Conservation (phyloP, 2,329 filamentous ascomycete genomes). For the Pseudocercospora fuligena region DNA sequence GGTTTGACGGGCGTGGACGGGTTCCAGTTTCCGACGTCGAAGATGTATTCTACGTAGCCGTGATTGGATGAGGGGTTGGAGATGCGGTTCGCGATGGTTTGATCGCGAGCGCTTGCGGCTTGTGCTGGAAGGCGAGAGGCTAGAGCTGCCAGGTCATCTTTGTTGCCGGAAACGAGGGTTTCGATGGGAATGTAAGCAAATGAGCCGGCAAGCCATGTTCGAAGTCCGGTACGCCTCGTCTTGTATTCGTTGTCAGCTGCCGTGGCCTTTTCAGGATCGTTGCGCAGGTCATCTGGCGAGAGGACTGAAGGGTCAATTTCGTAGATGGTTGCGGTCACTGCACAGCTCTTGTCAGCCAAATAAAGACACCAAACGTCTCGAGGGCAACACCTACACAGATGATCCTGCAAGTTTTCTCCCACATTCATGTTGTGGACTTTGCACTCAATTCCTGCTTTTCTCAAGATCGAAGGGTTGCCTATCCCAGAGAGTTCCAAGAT, state of each 20-base stretch:
- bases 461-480: slow-evolving; percentile 59
- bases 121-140: background rate
- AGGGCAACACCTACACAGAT: slow-evolving; percentile 37
- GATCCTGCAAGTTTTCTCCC: slow-evolving; percentile 67
- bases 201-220: slow-evolving; percentile 9
- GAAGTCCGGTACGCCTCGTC: background rate
- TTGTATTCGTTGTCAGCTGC: slow-evolving; percentile 14
- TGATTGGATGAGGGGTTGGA: slow-evolving; percentile 3
- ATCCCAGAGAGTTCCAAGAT: slow-evolving; percentile 70
- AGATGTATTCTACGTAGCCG: slow-evolving; percentile 17
- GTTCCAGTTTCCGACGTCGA: slow-evolving; percentile 18
- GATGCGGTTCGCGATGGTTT: background rate
- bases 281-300: slow-evolving; percentile 3
- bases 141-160: background rate
- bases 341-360: background rate
- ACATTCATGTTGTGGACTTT: slow-evolving; percentile 65
- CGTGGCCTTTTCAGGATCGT: background rate
- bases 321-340: slow-evolving; percentile 16
- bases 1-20: background rate
- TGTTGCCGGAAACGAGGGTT: background rate
- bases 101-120: background rate
- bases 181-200: slow-evolving; percentile 13
- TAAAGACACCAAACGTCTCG: background rate
- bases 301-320: slow-evolving; percentile 13
- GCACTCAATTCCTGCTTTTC: slow-evolving; percentile 57